Evolutionary conservation across 2,329 filamentous ascomycete species (phyloP).

Genomic region (Colletotrichum filicis): DNA sequence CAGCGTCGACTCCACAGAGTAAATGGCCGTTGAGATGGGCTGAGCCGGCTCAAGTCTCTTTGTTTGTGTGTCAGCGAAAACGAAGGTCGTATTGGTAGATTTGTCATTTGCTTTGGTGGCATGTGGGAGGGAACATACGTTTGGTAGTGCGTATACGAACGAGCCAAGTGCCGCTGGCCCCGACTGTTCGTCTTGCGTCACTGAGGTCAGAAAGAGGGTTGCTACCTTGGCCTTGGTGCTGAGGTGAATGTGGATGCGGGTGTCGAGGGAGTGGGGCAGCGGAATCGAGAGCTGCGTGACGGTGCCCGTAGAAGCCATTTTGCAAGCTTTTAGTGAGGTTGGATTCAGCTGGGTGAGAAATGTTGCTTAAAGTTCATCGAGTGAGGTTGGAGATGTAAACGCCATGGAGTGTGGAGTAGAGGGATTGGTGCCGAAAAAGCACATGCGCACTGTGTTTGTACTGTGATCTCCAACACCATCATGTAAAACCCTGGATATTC

Average conservation of each 20-base stretch:
- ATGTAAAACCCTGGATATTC: not conserved
- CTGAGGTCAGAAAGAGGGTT: constrained; percentile 71
- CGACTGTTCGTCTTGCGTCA: constrained; percentile 62
- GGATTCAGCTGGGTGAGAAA: not conserved
- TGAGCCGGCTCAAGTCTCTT: constrained; percentile 67
- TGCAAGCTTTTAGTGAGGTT: not conserved
- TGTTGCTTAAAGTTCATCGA: not conserved
- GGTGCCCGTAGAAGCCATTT: constrained; percentile 38
- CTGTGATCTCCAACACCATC: constrained; percentile 4
- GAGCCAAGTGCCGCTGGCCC: constrained; percentile 76
- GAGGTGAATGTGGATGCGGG: constrained; percentile 70
- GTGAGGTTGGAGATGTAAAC: constrained; percentile 22
- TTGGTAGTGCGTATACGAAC: constrained; percentile 92
- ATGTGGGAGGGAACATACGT: constrained; percentile 65
- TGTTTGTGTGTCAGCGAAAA: not conserved
- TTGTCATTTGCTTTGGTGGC: not conserved
- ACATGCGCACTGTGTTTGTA: not conserved
- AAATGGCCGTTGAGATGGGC: constrained; percentile 82
- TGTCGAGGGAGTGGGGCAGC: constrained; percentile 69
- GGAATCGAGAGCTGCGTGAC: constrained; percentile 64
- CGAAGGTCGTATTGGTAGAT: not conserved
- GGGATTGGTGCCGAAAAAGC: not conserved
- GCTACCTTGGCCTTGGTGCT: constrained; percentile 68
- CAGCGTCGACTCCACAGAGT: constrained; percentile 77
- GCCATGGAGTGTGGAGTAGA: constrained; percentile 1